Evolutionary conservation across 768 basidiomycete species (phyloP), one percentile per base, ranked within the genome.

Genomic region (Tremella mesenterica): DNA sequence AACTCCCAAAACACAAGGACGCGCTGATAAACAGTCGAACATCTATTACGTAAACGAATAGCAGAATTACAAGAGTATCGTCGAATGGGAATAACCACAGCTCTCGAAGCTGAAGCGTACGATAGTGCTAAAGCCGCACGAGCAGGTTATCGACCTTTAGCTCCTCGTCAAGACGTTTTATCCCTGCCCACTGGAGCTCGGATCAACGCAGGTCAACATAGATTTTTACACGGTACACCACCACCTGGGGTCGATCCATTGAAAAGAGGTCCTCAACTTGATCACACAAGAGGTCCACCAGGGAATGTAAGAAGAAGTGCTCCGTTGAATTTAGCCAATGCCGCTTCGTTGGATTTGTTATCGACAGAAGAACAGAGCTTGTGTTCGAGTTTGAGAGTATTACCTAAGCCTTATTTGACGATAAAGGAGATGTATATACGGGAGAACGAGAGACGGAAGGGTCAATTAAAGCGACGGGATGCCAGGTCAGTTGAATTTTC

Each of bases 381-480:
- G 20, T 96, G 95, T 70, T 86, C 89, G 2, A 79, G 81, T 51
- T 79, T 97, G 27, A 85, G 91, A 5, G 90, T 99, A 53, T 79
- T 95, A 18, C 93, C 95, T 0, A 88, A 89, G 67, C 90, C 95
- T 0, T 99, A 95, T 71, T 82, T 99, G 48, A 82, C 86, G 56
- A 87, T 97, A 75, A 99, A 99, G 71, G 90, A 95, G 73, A 88
- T 86, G 4, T 81, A 95, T 36, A 84, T 99, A 27, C 82, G 90
- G 28, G 93, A 97, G 76, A 95, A 89, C 63, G 88, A 88, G 1
- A 80, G 89, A 25, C 79, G 90, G 50, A 85, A 86, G 20, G 92
- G 92, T 10, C 86, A 87, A 70, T 78, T 96, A 39, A 85, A 86
- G 45, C 80, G 87, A 27, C 79, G 90, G 49, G 90, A 95, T 72